Evolutionary conservation across 2,329 filamentous ascomycete species (phyloP), one percentile per base, ranked within the genome.

Genomic region (Gremmenia infestans): DNA sequence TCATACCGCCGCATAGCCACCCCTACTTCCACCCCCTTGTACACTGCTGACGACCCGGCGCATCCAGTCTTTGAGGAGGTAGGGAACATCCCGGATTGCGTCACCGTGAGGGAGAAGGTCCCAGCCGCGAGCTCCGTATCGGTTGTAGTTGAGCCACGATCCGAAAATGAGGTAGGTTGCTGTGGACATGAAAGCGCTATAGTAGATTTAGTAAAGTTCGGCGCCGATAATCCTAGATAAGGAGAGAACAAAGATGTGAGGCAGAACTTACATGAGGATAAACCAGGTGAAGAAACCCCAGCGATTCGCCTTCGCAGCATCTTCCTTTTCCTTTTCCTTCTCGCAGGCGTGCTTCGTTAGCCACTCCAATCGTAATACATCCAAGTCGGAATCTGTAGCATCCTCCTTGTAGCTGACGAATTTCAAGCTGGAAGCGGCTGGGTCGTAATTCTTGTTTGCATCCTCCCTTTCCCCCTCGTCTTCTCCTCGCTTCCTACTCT

Each of bases 241-340:
- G n/a, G 36, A 50, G n/a, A 9, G 22, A n/a, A 50, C 50, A 50
- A 49, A 4, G 8, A 42, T 48, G 28, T 48, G 14, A 17, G 32
- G 22, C 8, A 45, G 15, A 61, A 79, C 89, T 79, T 75, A 96
- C 91, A 97, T 84, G 64, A 99, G 85, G 64, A 97, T 83, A 68
- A 97, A 82, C 94, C 94, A 99, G 17, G 93, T 97, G 68, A 97
- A 97, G 78, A 97, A 94, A 1, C 94, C 94, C 94, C 93, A 97
- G 68, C 83, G 80, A 17, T 72, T 78, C 76, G 55, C 76, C 75
- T 56, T 74, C 71, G 43, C 68, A 63, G 40, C 68, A 67, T 54
- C 69, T 63, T 19, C 72, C 43, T 77, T 75, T 9, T 74, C 75
- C 15, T 77, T 73, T 48, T 75, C 73, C 63, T 75, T 76, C 68